Evolutionary conservation across 768 basidiomycete genomes (phyloP).

Genomic region (Kondoa subrosea): DNA sequence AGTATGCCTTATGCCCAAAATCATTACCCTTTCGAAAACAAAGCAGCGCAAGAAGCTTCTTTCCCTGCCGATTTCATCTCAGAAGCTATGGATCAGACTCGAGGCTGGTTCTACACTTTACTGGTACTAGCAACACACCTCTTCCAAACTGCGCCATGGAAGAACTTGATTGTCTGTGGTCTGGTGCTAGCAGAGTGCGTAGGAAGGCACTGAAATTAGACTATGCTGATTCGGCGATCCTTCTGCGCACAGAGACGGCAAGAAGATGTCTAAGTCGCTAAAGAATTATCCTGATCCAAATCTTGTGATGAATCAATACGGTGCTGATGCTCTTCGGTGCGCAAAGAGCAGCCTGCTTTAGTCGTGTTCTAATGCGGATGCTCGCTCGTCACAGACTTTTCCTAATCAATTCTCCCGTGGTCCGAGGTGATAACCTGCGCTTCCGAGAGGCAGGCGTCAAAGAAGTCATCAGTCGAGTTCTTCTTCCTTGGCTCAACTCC

Average conservation of each 20-base stretch:
- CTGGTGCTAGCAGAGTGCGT: slow-evolving; percentile 83
- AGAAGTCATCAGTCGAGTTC: slow-evolving; percentile 87
- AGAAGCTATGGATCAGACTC: slow-evolving; percentile 96
- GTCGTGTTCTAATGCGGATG: neutral
- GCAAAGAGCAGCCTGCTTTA: slow-evolving; percentile 5
- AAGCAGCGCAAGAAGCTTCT: slow-evolving; percentile 60
- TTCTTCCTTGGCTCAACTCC: slow-evolving; percentile 94
- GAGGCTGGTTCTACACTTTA: slow-evolving; percentile 99
- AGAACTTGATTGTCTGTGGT: slow-evolving; percentile 90
- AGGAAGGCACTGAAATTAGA: neutral
- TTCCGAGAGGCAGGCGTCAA: slow-evolving; percentile 97
- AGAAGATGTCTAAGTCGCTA: slow-evolving; percentile 98
- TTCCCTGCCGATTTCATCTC: slow-evolving; percentile 95
- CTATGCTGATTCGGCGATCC: neutral
- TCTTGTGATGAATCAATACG: slow-evolving; percentile 71
- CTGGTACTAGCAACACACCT: slow-evolving; percentile 91
- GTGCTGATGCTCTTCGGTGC: slow-evolving; percentile 84
- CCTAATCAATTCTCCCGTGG: slow-evolving; percentile 96
- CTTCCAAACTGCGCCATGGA: slow-evolving; percentile 87
- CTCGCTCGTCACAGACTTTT: slow-evolving; percentile 51
- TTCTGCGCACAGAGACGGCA: slow-evolving; percentile 72
- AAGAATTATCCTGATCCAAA: slow-evolving; percentile 95
- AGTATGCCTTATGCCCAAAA: slow-evolving; percentile 98
- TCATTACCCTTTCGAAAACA: slow-evolving; percentile 97
- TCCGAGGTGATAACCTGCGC: slow-evolving; percentile 88